Percentiles rank a stretch among this genome's conserved stretches.
phyloP scores from a whole-genome alignment of 495 filamentous ascomycete species.

The Neurospora sp. region DNA sequence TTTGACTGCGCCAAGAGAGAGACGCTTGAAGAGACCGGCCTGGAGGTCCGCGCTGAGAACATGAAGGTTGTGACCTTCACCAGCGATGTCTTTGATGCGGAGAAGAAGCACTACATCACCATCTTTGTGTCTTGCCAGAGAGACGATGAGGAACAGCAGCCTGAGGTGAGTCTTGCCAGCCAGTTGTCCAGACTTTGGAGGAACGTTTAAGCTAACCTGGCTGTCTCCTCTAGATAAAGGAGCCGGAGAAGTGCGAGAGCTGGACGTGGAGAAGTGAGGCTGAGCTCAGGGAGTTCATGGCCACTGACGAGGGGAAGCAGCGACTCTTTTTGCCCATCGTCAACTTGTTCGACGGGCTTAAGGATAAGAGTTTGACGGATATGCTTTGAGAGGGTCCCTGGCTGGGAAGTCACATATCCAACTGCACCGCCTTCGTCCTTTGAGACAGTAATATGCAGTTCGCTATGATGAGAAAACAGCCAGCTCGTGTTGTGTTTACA shows the following conservation, averaged over 20 bases:
- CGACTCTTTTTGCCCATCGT: conserved; percentile 47
- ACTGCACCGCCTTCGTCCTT: background rate
- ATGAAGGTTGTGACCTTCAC: conserved; percentile 45
- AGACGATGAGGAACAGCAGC: conserved; percentile 31
- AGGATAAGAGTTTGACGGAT: background rate
- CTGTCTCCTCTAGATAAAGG: conserved; percentile 26
- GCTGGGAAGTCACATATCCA: background rate
- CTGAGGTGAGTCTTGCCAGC: conserved; percentile 32
- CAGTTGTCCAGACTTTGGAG: background rate
- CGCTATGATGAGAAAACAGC: background rate
- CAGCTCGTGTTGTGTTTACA: background rate
- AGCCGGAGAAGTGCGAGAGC: conserved; percentile 54
- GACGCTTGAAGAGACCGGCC: conserved; percentile 55
- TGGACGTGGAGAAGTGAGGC: conserved; percentile 55
- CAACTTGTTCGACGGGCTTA: conserved; percentile 40
- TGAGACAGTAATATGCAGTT: background rate
- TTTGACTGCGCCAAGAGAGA: conserved; percentile 53
- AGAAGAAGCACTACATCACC: conserved; percentile 55
- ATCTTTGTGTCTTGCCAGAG: conserved; percentile 44
- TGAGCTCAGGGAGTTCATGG: conserved; percentile 21
- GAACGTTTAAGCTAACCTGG: background rate
- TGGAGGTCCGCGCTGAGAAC: conserved; percentile 37
- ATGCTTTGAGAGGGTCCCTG: background rate
- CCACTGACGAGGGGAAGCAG: conserved; percentile 16
- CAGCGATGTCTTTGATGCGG: conserved; percentile 45